These are phyloP conservation scores for Henckelia pumila DNA, from an alignment of 257 asterid species.

Conservation along the genomic window DNA sequence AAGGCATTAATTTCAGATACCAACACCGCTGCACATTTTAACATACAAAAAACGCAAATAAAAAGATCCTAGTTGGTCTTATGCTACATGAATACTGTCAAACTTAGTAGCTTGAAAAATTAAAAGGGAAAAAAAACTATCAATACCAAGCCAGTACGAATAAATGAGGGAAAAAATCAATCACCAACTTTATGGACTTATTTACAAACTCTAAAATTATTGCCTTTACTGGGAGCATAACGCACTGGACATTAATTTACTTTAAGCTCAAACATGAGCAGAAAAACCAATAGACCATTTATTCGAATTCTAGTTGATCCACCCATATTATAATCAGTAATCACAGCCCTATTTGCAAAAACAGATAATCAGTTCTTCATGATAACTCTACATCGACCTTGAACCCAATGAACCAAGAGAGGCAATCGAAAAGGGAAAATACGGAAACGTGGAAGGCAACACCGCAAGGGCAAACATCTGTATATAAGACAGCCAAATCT, in stretches of 20 bases:
- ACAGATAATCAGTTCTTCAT: too few species aligned
- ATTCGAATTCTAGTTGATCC: neutral
- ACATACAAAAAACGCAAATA: neutral
- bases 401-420: too few species aligned
- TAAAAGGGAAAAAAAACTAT: neutral
- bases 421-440: too few species aligned
- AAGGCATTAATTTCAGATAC: conserved; percentile 12
- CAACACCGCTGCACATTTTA: neutral
- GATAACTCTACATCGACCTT: too few species aligned
- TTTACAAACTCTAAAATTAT: too few species aligned
- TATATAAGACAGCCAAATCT: too few species aligned
- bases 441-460: too few species aligned
- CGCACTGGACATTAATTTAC: neutral
- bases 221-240: neutral
- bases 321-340: neutral
- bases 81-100: neutral
- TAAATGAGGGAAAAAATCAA: neutral
- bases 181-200: neutral
- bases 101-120: neutral
- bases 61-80: neutral
- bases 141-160: neutral
- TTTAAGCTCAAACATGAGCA: neutral
- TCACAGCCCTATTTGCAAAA: too few species aligned
- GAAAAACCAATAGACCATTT: neutral
- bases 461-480: too few species aligned